Evolutionary conservation across 1,284 basidiomycete genomes (phyloP), one percentile per base, ranked within the genome.

Genomic region (Ustilago esculenta): DNA sequence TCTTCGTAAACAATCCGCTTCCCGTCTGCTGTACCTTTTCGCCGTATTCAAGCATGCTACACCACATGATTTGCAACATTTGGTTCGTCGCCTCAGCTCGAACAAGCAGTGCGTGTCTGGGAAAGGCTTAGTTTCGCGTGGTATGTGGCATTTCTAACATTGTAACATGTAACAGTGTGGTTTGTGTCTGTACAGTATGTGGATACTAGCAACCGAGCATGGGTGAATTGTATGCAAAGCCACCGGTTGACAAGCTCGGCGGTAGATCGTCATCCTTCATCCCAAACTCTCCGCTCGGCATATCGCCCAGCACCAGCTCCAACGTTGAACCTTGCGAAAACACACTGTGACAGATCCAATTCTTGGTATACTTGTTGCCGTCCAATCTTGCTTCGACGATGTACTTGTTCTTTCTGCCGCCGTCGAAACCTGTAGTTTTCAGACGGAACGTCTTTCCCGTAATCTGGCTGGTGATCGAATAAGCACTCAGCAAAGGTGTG

Each of bases 331-430:
- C 70, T 14, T 59, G n/a, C 18, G 37, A 10, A 24, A 69, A 65
- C 9, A 60, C 50, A n/a, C 33, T 40, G 24, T 72, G 70, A 14
- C 53, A 57, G 15, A 72, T 4, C 70, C 70, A 72, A 24, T 40
- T 60, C 30, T 46, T 50, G 21, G 70, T 70, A 39, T 57, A 72
- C 36, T 34, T 45, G 18, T 44, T 35, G 1, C 59, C 65, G 17
- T 72, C 47, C 32, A 68, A 18, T 33, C 20, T 51, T 1, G 60
- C 67, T 10, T 48, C 40, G 2, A 44, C 33, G 12, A 72, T 70
- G 37, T 72, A 72, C 58, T 65, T 70, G 66, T 70, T 72, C 37
- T 21, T 48, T 21, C n/a, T 35, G 5, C 50, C 69, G 5, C 43
- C 43, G 32, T 72, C 69, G 7, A 51, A 72, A 7, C 54, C 54